Base-by-base conservation (phyloP, 2,329 filamentous ascomycete species). In the Neodidymelliopsis sp. region DNA sequence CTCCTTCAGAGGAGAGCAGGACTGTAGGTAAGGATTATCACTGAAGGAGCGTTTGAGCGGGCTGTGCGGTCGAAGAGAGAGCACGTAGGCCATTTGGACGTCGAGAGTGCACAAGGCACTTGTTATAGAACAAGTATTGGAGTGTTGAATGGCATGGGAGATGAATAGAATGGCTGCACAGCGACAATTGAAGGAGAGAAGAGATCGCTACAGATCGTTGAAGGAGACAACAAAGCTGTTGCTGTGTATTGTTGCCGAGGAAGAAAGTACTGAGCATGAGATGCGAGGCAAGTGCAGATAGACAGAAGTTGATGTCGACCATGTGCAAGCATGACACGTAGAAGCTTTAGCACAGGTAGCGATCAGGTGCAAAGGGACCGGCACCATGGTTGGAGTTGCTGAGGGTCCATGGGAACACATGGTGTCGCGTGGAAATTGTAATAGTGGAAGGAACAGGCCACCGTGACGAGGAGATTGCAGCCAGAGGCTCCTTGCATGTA, bases 21-120 rank as follows among this genome's bases (percentile, higher is more conserved):
- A 61, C 30, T 60, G 63, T 34, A 72, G 58, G 59, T 69, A 72
- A 28, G 68, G 69, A 41, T 66, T 71, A 55, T 75, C 72, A 59
- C 70, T 73, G 61, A 75, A 74, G 45, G 72, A 73, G 42, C 71
- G 70, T 59, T 75, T 74, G 55, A 75, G 62, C 8, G 73, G 71
- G 49, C 69, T 74, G 34, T 69, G 67, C 12, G 71, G 65, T 24
- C 64, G 69, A 38, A 75, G 62, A 30, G 73, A 72, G 49, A 75
- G 65, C 50, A 74, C 65, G 56, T 69, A 74, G 43, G 72, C 71
- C 72, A 75, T 75, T 36, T 58, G 49, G 47, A 41, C 27, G 27
- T 31, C 42, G 52, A 34, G 33, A 40, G 49, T 49, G 56, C 33
- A 49, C 34, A 49, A 49, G 49, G 51, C 56, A 59, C 64, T 65